A percentile compares a stretch with the other conserved stretches of the same genome.
Evolutionary conservation across 495 filamentous ascomycete species (phyloP).

Genomic region (Talaromyces nanjingensis): DNA sequence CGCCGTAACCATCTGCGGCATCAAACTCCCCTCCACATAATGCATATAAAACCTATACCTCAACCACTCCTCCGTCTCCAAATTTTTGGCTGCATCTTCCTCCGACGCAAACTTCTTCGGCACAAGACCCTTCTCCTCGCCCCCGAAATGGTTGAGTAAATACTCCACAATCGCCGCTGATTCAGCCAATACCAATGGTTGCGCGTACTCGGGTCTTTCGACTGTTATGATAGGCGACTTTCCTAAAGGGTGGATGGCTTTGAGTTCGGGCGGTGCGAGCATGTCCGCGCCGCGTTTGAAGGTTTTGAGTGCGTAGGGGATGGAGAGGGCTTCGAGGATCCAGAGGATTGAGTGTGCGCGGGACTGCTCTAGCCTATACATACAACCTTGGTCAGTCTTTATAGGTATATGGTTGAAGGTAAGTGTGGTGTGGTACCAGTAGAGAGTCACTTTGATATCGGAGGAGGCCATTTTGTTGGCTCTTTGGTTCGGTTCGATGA

Average conservation of each 20-base stretch:
- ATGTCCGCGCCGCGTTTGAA: conserved; percentile 57
- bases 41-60: conserved; percentile 74
- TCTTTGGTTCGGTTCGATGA: not conserved
- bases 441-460: conserved; percentile 8
- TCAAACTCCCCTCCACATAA: conserved; percentile 74
- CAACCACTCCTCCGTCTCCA: conserved; percentile 69
- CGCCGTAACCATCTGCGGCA: conserved; percentile 57
- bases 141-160: conserved; percentile 65
- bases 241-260: conserved; percentile 74
- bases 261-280: conserved; percentile 64
- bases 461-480: not conserved
- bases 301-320: conserved; percentile 69
- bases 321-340: conserved; percentile 78
- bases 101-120: conserved; percentile 53
- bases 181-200: conserved; percentile 68
- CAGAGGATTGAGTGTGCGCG: conserved; percentile 82
- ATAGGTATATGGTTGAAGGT: not conserved
- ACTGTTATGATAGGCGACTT: conserved; percentile 73
- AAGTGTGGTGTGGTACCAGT: not conserved
- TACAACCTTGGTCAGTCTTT: not conserved
- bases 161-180: conserved; percentile 76
- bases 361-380: conserved; percentile 61
- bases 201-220: conserved; percentile 31
- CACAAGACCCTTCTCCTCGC: conserved; percentile 43
- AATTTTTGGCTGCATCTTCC: conserved; percentile 44